These are phyloP conservation scores for Boletus rubroflammeus DNA, from an alignment of 768 basidiomycete genomes.

Conservation along the genomic window DNA sequence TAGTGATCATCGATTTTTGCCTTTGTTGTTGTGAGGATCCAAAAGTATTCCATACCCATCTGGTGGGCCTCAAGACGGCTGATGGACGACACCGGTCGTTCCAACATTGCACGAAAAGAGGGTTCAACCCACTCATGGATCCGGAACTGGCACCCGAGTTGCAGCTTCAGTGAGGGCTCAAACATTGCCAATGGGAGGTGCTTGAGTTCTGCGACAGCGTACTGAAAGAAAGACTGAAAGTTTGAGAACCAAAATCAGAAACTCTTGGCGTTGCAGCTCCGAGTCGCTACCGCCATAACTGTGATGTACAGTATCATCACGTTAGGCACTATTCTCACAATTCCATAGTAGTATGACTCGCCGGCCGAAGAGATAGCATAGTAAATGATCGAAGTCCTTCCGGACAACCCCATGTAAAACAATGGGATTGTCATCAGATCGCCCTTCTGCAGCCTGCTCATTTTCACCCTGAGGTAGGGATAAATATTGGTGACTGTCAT, in stretches of 20 bases:
- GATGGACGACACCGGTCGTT: slow-evolving; percentile 3
- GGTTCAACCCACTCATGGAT: slow-evolving; percentile 13
- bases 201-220: slow-evolving; percentile 1
- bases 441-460: too few relatives aligned
- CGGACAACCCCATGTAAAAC: too few relatives aligned
- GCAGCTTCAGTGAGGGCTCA: not conserved
- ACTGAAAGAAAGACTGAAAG: not conserved
- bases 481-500: too few relatives aligned
- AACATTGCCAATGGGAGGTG: not conserved
- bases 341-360: too few relatives aligned
- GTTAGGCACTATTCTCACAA: too few relatives aligned
- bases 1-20: not conserved
- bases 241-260: slow-evolving; percentile 1
- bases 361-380: too few relatives aligned
- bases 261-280: slow-evolving; percentile 1
- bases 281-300: too few relatives aligned
- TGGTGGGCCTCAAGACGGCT: not conserved
- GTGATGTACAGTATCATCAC: not conserved
- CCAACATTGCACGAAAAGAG: not conserved
- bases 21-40: not conserved
- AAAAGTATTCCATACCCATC: slow-evolving; percentile 7
- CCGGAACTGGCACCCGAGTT: slow-evolving; percentile 3
- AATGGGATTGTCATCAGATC: too few relatives aligned
- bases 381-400: too few relatives aligned
- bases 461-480: too few relatives aligned